Base-by-base conservation (phyloP, 2,329 filamentous ascomycete genomes). In the Talaromyces sp. region DNA sequence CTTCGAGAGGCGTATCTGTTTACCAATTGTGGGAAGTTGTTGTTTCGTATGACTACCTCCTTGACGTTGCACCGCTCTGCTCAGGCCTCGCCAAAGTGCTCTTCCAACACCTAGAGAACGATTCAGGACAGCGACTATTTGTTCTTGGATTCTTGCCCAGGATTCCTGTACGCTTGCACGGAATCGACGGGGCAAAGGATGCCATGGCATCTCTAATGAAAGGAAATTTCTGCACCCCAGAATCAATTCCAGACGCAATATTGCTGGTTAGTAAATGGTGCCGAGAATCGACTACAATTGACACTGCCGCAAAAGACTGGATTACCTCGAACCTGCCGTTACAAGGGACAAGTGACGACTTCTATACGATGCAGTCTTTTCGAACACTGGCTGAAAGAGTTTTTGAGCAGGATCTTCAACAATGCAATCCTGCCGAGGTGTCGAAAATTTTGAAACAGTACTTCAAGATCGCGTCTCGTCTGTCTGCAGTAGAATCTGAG, bases 1-100 rank as follows among this genome's bases (percentile, higher is more conserved):
- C n/a, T 21, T 19, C 68, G 0, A 64, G 68, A 7, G 63, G 64
- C 26, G 66, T 70, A 24, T 68, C 67, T 35, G 72, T 77, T 55
- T 64, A 73, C 27, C 72, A 77, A 55, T 67, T 73, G 19, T 78
- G 75, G 76, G 65, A 68, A 31, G 69, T 68, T 46, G 65, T 77
- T 32, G 68, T 72, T 7, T 77, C 74, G 24, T 70, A 75, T 53
- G 75, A 77, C 50, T 77, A 76, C 59, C 66, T 77, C 24, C 68
- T 76, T 24, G 70, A 69, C 35, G 66, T 69, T 8, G 69, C 73
- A 24, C 64, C 61, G 13, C 66, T 76, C 56, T 73, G 72, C 13
- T 66, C 67, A 17, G 75, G 76, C 56, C 29, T 77, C 17, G 66
- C 71, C 11, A 62, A 65, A 38, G 69, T 77, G 1, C 67, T 52